phyloP scores from a whole-genome alignment of 2,329 filamentous ascomycete genomes.

The Acephala macrosclerotiorum region DNA sequence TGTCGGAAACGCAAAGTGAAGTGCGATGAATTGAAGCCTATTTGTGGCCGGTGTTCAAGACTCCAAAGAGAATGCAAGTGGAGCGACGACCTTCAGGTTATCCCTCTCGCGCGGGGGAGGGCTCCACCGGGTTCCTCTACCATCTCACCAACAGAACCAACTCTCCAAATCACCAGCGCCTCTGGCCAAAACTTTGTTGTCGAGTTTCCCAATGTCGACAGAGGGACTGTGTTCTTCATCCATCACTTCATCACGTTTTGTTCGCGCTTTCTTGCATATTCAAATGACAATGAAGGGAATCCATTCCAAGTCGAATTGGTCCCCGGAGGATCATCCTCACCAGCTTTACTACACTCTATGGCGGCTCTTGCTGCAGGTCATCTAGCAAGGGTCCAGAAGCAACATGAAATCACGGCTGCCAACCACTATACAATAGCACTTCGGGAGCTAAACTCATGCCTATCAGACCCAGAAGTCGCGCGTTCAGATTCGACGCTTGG shows the following conservation, averaged over 20 bases:
- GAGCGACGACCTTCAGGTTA: slow-evolving; percentile 38
- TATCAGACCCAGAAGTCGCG: slow-evolving; percentile 38
- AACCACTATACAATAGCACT: slow-evolving; percentile 41
- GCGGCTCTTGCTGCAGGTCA: slow-evolving; percentile 42
- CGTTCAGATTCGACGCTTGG: slow-evolving; percentile 40
- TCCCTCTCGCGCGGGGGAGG: slow-evolving; percentile 26
- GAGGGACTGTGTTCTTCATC: slow-evolving; percentile 40
- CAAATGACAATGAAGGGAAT: slow-evolving; percentile 42
- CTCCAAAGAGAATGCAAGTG: slow-evolving; percentile 41
- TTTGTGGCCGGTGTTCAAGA: slow-evolving; percentile 55
- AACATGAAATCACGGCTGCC: slow-evolving; percentile 37
- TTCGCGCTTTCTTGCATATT: slow-evolving; percentile 40
- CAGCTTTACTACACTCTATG: slow-evolving; percentile 42
- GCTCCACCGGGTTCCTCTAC: neutral
- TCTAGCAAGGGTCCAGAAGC: slow-evolving; percentile 37
- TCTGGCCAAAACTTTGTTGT: slow-evolving; percentile 41
- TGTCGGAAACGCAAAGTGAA: slow-evolving; percentile 76
- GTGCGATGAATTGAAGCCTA: slow-evolving; percentile 72
- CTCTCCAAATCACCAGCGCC: slow-evolving; percentile 21
- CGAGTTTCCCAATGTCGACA: slow-evolving; percentile 41
- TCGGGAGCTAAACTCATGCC: slow-evolving; percentile 34
- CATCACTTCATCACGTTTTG: slow-evolving; percentile 44
- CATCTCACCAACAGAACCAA: slow-evolving; percentile 13
- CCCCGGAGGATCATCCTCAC: slow-evolving; percentile 37
- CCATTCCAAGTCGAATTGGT: slow-evolving; percentile 42